Base-by-base conservation (phyloP, 495 filamentous ascomycete genomes). In the Neohortaea acidophila region DNA sequence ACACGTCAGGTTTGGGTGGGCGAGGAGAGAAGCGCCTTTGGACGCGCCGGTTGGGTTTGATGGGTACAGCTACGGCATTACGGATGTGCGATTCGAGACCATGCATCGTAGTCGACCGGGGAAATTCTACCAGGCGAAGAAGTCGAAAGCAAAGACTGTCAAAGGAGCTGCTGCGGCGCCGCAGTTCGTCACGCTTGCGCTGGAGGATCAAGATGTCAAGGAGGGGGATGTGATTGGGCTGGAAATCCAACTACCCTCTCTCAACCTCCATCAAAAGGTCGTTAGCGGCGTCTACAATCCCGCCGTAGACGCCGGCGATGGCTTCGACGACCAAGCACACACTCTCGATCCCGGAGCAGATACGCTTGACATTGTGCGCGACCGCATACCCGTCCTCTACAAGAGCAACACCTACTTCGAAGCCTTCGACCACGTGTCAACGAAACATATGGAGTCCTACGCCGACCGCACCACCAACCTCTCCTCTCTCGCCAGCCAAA, bases 191-290 rank as follows among this genome's bases (percentile, higher is more conserved):
- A 47, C 51, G 2, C 50, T 61, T 34, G 43, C 47, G 21, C 32
- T 51, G 13, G 47, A 50, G 38, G 57, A 62, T 38, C 25, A 51
- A 26, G 40, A 71, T n/a, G 50, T 60, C 23, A 55, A 58, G 33
- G 84, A 89, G 57, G 89, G 87, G 24, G 91, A 99, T 56, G 80
- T 99, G 6, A 89, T 99, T 45, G 91, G 91, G 32, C 64, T 99
- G 43, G 81, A 94, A 49, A 91, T 99, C 46, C 79, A 75, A 36
- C 69, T 99, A 3, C 91, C 91, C 0, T 79, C 84, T 2, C 70
- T 94, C 36, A 65, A 71, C 2, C 59, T 91, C 2, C 91, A 99
- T 52, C 75, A 80, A 19, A 89, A 84, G 49, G 68, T 94, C n/a
- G 82, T 85, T 4, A 74, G 78, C 44, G 84, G 84, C 11, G 71